phyloP scores from a whole-genome alignment of 768 basidiomycete species.

The Pleurotus tuber-regium region DNA sequence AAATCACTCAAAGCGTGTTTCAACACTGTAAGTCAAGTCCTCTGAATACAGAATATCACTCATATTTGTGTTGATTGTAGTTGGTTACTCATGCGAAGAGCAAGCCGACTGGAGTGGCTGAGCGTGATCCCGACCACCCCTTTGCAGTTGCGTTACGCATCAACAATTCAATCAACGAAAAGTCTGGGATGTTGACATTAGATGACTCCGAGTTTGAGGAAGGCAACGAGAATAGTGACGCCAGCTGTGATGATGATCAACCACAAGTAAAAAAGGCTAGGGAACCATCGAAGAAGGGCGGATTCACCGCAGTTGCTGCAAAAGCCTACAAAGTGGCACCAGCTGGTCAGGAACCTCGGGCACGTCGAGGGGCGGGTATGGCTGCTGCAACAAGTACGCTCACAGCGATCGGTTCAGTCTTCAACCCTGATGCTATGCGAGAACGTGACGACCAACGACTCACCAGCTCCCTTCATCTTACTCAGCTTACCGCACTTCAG shows the following conservation, averaged over 20 bases:
- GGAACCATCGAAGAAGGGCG: not conserved
- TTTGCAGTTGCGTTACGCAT: slow-evolving; percentile 21
- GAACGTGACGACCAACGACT: not conserved
- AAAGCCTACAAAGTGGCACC: slow-evolving; percentile 6
- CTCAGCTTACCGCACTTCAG: not conserved
- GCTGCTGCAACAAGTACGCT: not conserved
- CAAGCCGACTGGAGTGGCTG: slow-evolving; percentile 28
- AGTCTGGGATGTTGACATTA: slow-evolving; percentile 17
- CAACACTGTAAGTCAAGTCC: slow-evolving; percentile 19
- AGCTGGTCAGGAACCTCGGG: slow-evolving; percentile 1
- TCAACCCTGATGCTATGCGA: not conserved
- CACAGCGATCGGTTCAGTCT: not conserved
- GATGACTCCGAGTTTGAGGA: slow-evolving; percentile 13
- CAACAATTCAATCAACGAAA: slow-evolving; percentile 19
- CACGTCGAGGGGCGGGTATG: not conserved
- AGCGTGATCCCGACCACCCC: slow-evolving; percentile 17
- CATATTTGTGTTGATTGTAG: slow-evolving; percentile 7
- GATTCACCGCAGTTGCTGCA: slow-evolving; percentile 1
- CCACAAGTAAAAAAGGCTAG: too few relatives aligned
- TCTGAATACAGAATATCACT: not conserved
- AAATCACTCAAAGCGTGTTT: slow-evolving; percentile 23
- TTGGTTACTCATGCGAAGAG: slow-evolving; percentile 17
- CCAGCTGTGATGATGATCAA: too few relatives aligned
- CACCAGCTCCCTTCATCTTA: not conserved
- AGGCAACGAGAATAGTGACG: too few relatives aligned